A percentile compares a stretch with the other conserved stretches of the same genome.
Evolutionary conservation across 305 asterid genomes (phyloP).

Genomic region (Solanum aculeatissimum): DNA sequence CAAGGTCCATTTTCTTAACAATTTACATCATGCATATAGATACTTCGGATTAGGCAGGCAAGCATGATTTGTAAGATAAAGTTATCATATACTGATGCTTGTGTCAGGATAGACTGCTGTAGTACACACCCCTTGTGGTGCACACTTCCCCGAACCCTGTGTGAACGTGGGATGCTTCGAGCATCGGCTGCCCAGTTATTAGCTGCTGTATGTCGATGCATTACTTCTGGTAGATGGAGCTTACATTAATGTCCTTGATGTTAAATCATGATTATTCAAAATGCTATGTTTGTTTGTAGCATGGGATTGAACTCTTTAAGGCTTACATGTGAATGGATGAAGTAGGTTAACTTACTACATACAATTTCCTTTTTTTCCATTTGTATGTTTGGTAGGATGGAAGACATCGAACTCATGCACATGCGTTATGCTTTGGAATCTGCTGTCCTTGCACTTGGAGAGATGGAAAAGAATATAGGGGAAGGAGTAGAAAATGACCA

Average conservation of each 20-base stretch:
- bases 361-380: conserved; percentile 1
- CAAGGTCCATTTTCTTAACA: not conserved
- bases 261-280: not conserved
- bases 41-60: not conserved
- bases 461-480: conserved; percentile 57
- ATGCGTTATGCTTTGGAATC: conserved; percentile 97
- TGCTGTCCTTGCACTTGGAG: conserved; percentile 78
- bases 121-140: not conserved
- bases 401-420: conserved; percentile 94
- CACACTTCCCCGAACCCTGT: not conserved
- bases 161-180: not conserved
- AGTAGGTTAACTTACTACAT: not conserved
- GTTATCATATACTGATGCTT: not conserved
- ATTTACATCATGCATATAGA: not conserved
- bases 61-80: not conserved
- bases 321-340: not conserved
- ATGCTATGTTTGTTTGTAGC: not conserved
- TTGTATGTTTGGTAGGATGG: conserved; percentile 54
- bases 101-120: not conserved
- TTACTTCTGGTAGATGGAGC: not conserved
- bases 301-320: not conserved
- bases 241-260: not conserved
- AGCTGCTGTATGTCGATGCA: not conserved
- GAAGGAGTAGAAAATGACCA: conserved; percentile 46
- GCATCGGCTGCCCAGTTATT: not conserved